Evolutionary conservation across 2,329 filamentous ascomycete genomes (phyloP).

Genomic region (Pseudopithomyces chartarum): DNA sequence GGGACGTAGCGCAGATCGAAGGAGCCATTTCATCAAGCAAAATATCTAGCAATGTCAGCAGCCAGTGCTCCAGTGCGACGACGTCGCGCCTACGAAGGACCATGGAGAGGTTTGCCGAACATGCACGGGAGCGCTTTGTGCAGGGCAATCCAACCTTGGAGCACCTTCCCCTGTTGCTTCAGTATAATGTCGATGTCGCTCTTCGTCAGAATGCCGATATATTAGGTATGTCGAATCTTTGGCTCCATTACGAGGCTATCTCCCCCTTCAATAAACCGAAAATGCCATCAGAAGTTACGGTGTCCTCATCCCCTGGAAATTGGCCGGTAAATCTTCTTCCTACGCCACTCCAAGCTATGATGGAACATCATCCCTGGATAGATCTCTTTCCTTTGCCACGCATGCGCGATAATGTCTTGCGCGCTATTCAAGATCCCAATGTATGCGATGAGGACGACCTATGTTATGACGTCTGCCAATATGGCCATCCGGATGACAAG

Average conservation of each 20-base stretch:
- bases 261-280: conserved; percentile 21
- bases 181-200: conserved; percentile 18
- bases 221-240: conserved; percentile 12
- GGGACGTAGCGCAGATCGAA: no score
- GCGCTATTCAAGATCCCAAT: conserved; percentile 40
- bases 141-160: conserved; percentile 16
- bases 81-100: conserved; percentile 13
- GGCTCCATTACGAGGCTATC: conserved; percentile 16
- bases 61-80: neutral
- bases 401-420: conserved; percentile 46
- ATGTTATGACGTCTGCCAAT: conserved; percentile 21
- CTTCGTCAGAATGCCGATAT: conserved; percentile 15
- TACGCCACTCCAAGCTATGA: conserved; percentile 44
- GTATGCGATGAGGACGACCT: conserved; percentile 28
- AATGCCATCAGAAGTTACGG: neutral
- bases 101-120: conserved; percentile 21
- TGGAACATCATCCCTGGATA: conserved; percentile 50
- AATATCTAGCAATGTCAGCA: no score
- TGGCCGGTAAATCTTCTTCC: conserved; percentile 29
- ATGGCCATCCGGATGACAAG: conserved; percentile 1
- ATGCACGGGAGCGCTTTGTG: conserved; percentile 23
- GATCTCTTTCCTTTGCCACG: conserved; percentile 46
- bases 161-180: conserved; percentile 18
- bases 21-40: no score
- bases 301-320: neutral